Percentiles rank a stretch among this genome's conserved stretches.
phyloP scores from a whole-genome alignment of 148 eudicot genomes.

The Dysphania ambrosioides region DNA sequence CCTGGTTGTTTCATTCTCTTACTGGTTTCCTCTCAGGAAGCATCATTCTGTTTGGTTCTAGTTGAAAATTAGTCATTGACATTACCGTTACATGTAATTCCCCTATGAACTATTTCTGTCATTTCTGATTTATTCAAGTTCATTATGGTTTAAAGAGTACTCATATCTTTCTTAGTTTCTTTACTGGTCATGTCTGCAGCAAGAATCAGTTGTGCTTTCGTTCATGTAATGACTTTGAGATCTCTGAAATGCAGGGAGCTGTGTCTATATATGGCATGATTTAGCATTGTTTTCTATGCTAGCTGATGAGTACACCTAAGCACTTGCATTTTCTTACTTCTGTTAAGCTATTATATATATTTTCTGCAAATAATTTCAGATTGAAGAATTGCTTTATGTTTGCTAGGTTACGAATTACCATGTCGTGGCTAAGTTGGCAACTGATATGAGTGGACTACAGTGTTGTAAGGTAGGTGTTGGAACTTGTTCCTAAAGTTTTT shows the following conservation, averaged over 20 bases:
- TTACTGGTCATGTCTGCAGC: background rate
- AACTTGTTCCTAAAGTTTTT: slow-evolving; percentile 18
- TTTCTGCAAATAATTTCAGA: background rate
- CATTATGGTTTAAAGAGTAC: background rate
- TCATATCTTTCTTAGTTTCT: background rate
- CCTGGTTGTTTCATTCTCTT: background rate
- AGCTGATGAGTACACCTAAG: background rate
- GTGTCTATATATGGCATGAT: too few species aligned
- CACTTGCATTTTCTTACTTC: background rate
- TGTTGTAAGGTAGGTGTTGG: slow-evolving; percentile 90
- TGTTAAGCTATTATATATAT: background rate
- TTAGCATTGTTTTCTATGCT: too few species aligned
- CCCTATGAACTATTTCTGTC: background rate
- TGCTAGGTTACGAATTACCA: slow-evolving; percentile 91
- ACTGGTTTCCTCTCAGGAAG: background rate
- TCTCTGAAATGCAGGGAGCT: background rate
- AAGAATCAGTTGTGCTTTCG: too few species aligned
- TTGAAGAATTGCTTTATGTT: too few species aligned
- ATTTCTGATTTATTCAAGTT: background rate
- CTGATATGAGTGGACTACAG: slow-evolving; percentile 66
- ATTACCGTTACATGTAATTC: background rate
- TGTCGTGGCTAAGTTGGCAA: slow-evolving; percentile 74
- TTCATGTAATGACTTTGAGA: too few species aligned
- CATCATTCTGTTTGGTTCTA: background rate
- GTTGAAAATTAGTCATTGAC: too few species aligned